Evolutionary conservation across 129 eudicot genomes (phyloP), one percentile per base, ranked within the genome.

Genomic region (Escallonia rubra): DNA sequence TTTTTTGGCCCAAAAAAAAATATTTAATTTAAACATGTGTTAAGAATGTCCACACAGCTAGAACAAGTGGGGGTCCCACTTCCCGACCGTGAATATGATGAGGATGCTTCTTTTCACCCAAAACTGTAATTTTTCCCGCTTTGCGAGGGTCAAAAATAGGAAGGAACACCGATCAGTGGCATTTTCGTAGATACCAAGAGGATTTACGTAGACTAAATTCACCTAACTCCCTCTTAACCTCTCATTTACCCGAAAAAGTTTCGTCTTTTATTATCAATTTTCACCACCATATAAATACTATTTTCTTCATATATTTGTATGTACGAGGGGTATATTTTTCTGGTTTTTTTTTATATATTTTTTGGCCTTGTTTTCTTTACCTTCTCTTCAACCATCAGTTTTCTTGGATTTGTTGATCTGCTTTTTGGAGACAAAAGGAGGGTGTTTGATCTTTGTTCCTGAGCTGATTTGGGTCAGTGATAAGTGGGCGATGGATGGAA

Each of bases 351-450:
- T 58, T 43, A 72, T 54, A 61, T 10, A 9, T 40, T 62, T 67
- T 6, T 57, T 78, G 57, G 40, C 63, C 46, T 55, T 70, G 41
- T 66, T 23, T 51, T 63, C 81, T 80, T 63, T 50, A 60, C 75
- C 76, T 74, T 74, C 83, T 78, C 80, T 76, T 74, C 71, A 61
- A 69, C 81, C 83, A 70, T 79, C 83, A 68, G 76, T 89, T 23
- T 85, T 78, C 89, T 74, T 79, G 70, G 76, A 85, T 89, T 83
- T 79, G 88, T 83, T 89, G 93, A 89, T 86, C 93, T 81, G 85
- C 87, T 81, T 80, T 80, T 78, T 34, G 10, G 63, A 56, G 68
- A 68, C 68, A 53, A 59, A 39, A 65, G 61, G 40, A 53, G 34
- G 34, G 34, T 1, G 34, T 23, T 63, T 87, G 84, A 83, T 81